Conservation (phyloP, 768 basidiomycete genomes). For the Steccherinum ochraceum region DNA sequence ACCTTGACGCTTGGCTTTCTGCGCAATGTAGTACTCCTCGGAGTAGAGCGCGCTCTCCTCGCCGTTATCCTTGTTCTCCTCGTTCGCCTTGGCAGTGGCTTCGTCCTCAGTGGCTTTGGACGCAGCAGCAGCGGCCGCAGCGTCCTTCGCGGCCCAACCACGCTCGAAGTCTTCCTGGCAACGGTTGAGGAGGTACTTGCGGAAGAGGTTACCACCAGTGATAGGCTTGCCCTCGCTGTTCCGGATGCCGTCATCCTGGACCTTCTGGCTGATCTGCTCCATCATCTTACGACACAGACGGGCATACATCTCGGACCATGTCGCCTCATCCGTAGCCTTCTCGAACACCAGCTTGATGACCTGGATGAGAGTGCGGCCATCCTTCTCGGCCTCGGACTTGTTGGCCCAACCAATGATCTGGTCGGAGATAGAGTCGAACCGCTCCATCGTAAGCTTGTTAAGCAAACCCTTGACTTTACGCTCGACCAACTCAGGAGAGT, state of each 20-base stretch:
- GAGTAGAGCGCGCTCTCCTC: constrained; percentile 80
- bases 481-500: constrained; percentile 81
- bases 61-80: constrained; percentile 39
- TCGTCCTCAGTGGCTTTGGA: constrained; percentile 82
- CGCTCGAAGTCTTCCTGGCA: constrained; percentile 98
- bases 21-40: constrained; percentile 88
- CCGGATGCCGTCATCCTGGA: constrained; percentile 84
- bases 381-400: constrained; percentile 85
- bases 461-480: constrained; percentile 88
- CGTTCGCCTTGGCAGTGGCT: constrained; percentile 64
- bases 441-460: constrained; percentile 95
- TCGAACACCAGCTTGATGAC: constrained; percentile 96
- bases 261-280: constrained; percentile 83
- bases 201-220: constrained; percentile 89
- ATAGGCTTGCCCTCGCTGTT: constrained; percentile 82
- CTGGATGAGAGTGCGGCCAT: constrained; percentile 89
- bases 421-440: constrained; percentile 90
- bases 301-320: constrained; percentile 98
- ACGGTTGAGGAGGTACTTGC: constrained; percentile 92
- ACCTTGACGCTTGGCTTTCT: constrained; percentile 96
- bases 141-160: constrained; percentile 88
- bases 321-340: constrained; percentile 93
- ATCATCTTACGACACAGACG: constrained; percentile 93
- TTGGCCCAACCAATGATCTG: constrained; percentile 96
- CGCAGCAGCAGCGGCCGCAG: constrained; percentile 80